phyloP scores from a whole-genome alignment of 306 rosid genomes.

The Rosa lucieae region DNA sequence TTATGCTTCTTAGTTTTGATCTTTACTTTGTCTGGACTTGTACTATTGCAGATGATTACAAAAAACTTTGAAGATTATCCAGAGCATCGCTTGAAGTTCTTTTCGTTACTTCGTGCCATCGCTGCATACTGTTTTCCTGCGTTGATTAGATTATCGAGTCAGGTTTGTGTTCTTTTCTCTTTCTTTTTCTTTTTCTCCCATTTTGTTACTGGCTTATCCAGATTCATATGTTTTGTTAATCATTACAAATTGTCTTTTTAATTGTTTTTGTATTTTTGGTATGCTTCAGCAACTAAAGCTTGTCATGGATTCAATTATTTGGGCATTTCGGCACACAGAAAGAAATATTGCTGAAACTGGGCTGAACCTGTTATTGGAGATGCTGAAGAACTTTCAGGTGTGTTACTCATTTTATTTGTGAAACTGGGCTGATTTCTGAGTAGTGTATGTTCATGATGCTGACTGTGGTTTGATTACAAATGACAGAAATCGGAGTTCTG shows the following conservation, averaged over 20 bases:
- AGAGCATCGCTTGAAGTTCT: constrained; percentile 96
- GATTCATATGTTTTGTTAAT: not conserved
- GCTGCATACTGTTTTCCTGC: constrained; percentile 96
- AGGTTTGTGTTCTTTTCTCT: constrained; percentile 49
- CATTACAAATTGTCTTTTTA: not conserved
- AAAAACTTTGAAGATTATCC: constrained; percentile 96
- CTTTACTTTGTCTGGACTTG: constrained; percentile 15
- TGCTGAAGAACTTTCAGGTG: constrained; percentile 93
- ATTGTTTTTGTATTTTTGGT: constrained; percentile 1
- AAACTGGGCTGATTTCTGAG: not conserved
- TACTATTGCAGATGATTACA: constrained; percentile 72
- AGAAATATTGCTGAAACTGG: constrained; percentile 98
- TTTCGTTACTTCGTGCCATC: constrained; percentile 92
- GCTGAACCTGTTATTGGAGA: constrained; percentile 69
- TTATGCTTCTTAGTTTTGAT: not conserved
- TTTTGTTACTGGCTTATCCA: not conserved
- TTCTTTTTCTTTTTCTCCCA: not conserved
- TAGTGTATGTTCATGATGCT: constrained; percentile 2
- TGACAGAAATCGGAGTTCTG: constrained; percentile 89
- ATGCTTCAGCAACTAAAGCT: constrained; percentile 86
- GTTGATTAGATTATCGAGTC: constrained; percentile 76
- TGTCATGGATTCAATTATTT: constrained; percentile 94
- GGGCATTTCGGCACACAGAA: constrained; percentile 99
- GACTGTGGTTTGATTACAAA: constrained; percentile 15
- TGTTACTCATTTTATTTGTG: constrained; percentile 4